phyloP scores from a whole-genome alignment of 495 filamentous ascomycete genomes.

The Halenospora varia region DNA sequence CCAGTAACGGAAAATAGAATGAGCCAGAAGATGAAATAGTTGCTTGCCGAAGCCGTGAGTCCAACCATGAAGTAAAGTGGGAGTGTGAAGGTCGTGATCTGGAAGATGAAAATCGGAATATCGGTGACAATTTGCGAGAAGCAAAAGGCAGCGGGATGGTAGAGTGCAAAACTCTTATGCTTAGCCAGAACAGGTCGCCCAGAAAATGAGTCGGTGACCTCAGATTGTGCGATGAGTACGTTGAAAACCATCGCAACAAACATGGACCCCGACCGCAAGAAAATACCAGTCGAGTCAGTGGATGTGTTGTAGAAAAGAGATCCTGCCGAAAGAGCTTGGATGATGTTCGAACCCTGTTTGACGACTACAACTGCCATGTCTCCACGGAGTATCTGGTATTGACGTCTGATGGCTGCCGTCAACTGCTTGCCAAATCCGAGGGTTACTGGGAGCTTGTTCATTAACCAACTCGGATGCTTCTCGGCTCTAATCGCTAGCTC shows the following conservation, averaged over 20 bases:
- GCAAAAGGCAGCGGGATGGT: conserved; percentile 65
- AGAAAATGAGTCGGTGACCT: conserved; percentile 55
- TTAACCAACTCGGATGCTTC: conserved; percentile 61
- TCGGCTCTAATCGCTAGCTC: conserved; percentile 60
- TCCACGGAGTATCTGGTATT: conserved; percentile 57
- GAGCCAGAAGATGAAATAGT: conserved; percentile 51
- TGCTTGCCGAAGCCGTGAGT: conserved; percentile 38
- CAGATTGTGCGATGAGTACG: conserved; percentile 58
- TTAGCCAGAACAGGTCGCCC: conserved; percentile 64
- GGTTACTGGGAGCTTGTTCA: conserved; percentile 54
- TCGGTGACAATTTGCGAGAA: conserved; percentile 67
- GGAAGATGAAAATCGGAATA: conserved; percentile 58
- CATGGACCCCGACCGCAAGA: conserved; percentile 49
- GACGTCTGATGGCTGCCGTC: conserved; percentile 43
- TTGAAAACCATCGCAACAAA: conserved; percentile 64
- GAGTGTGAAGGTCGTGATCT: conserved; percentile 60
- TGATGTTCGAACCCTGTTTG: conserved; percentile 59
- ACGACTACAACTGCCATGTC: conserved; percentile 57
- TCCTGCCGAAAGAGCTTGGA: conserved; percentile 72
- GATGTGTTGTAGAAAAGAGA: conserved; percentile 82
- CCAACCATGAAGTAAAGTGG: conserved; percentile 65
- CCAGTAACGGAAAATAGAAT: conserved; percentile 37
- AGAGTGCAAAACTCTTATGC: conserved; percentile 68
- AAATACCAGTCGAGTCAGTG: conserved; percentile 43
- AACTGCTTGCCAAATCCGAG: conserved; percentile 40